A percentile compares a stretch with the other conserved stretches of the same genome.
These are phyloP conservation scores for Myxozyma kluyveri DNA, from an alignment of 805 yeast species.

Conservation along the genomic window DNA sequence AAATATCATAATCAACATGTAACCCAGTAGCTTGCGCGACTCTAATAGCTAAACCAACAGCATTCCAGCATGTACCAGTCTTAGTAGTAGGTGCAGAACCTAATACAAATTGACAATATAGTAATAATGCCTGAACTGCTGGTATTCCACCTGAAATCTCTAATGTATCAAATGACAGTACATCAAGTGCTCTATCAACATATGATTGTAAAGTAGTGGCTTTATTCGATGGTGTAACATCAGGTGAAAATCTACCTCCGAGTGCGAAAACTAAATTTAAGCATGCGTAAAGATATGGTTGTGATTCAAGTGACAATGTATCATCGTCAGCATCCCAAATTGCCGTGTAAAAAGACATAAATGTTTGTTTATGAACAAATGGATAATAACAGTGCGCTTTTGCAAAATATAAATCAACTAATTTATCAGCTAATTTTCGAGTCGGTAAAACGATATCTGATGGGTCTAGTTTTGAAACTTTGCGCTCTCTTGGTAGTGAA, in stretches of 20 bases:
- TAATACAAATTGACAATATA: conserved; percentile 35
- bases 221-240: conserved; percentile 8
- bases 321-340: conserved; percentile 25
- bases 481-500: neutral
- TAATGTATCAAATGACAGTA: conserved; percentile 31
- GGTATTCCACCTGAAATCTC: conserved; percentile 33
- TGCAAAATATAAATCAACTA: conserved; percentile 32
- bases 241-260: conserved; percentile 32
- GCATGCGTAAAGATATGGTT: conserved; percentile 34
- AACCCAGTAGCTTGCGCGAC: conserved; percentile 48
- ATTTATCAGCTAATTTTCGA: conserved; percentile 32
- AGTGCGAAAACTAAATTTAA: conserved; percentile 35
- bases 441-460: conserved; percentile 29
- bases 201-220: conserved; percentile 26
- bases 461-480: neutral
- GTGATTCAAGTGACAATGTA: conserved; percentile 11
- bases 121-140: conserved; percentile 34
- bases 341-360: conserved; percentile 32
- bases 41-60: conserved; percentile 45
- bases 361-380: conserved; percentile 34
- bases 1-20: conserved; percentile 31
- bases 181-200: conserved; percentile 32
- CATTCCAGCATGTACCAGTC: conserved; percentile 44
- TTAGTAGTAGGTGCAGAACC: conserved; percentile 28
- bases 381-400: conserved; percentile 35